These are phyloP conservation scores for Colletotrichum orbiculare DNA, from an alignment of 2,329 filamentous ascomycete genomes.

Conservation along the genomic window DNA sequence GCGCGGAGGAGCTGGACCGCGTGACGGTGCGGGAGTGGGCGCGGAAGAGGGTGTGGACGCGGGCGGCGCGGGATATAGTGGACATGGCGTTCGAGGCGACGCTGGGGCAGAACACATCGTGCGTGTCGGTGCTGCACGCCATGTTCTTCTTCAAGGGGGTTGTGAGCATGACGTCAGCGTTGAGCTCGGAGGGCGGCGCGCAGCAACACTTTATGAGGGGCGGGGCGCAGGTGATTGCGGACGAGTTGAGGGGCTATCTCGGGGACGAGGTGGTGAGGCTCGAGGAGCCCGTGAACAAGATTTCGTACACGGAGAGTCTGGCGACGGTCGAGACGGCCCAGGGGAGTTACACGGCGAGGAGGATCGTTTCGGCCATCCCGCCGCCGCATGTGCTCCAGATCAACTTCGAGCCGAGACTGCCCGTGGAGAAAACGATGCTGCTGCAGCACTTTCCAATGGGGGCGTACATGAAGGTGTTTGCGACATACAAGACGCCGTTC, in stretches of 20 bases:
- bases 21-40: conserved; percentile 27
- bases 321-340: conserved; percentile 20
- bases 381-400: conserved; percentile 33
- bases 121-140: conserved; percentile 35
- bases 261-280: conserved; percentile 28
- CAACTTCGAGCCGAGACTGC: conserved; percentile 32
- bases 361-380: conserved; percentile 33
- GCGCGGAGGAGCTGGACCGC: conserved; percentile 29
- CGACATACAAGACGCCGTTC: conserved; percentile 34
- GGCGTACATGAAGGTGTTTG: conserved; percentile 31
- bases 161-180: conserved; percentile 15
- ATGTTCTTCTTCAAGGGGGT: conserved; percentile 31
- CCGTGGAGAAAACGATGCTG: conserved; percentile 24
- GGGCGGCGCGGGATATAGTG: conserved; percentile 17
- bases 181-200: conserved; percentile 23
- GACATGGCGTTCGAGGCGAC: conserved; percentile 27
- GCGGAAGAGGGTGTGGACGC: conserved; percentile 19
- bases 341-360: conserved; percentile 6
- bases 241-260: conserved; percentile 25
- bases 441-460: conserved; percentile 36
- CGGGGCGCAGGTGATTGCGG: conserved; percentile 32
- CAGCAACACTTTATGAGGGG: conserved; percentile 32
- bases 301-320: conserved; percentile 23
- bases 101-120: conserved; percentile 26
- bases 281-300: conserved; percentile 24